Evolutionary conservation across 1,284 basidiomycete species (phyloP), one percentile per base, ranked within the genome.

Genomic region (Cutaneotrichosporon dermatis): DNA sequence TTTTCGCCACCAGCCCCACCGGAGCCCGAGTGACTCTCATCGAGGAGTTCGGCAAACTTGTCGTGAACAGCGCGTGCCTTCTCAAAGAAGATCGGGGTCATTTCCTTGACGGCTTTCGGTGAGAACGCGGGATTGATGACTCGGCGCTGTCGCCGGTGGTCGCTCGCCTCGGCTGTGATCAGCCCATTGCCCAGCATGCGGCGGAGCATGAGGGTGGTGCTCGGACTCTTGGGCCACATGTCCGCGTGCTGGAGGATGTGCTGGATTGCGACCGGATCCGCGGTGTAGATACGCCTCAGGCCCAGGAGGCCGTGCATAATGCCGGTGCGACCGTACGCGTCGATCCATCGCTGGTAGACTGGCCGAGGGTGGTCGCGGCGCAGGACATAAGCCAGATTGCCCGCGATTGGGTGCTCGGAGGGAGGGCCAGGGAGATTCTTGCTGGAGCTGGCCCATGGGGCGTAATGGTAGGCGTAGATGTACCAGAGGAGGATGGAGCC

Each of bases 181-280:
- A 72, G 25, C 3, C 54, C 54, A 5, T 40, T 48, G 25, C 54
- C 54, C 10, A 49, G 35, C 42, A 55, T 41, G 36, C 45, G 16
- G 25, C 54, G 33, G 37, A 55, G 76, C 52, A 79, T 80, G 48
- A 84, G 4, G 33, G 82, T 76, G 3, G 87, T 79, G 60, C 84
- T 83, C 44, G 83, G 80, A 0, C 86, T 85, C 71, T 88, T 88
- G 13, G 85, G 85, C 70, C 85, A 88, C 42, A 82, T 79, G 67
- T 88, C 85, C 2, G 83, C 79, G 56, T 82, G 80, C n/a, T 79
- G 79, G 55, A 88, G 80, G 55, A 89, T 83, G 62, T 87, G 82
- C 4, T 81, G 79, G 16, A 88, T 72, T 0, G 86, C 86, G 35
- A 79, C 74, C 0, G 83, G 82, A 72, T 88, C 86, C 48, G 81